phyloP scores from a whole-genome alignment of 306 rosid genomes.

The Dalbergia cochinchinensis region DNA sequence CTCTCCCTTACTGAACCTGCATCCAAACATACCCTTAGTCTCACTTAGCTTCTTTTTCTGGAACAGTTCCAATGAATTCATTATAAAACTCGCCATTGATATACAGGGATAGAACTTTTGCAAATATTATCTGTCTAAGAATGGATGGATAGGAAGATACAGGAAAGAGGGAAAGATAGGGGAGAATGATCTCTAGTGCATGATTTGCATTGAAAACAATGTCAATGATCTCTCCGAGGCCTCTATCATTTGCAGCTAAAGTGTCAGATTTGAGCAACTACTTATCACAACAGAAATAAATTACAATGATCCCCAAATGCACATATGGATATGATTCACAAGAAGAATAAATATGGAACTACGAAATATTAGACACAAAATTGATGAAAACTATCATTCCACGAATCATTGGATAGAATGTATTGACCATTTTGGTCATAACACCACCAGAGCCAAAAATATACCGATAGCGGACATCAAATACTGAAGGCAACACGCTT shows the following conservation, averaged over 20 bases:
- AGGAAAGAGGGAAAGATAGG: background rate
- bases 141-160: background rate
- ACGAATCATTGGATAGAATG: conserved; percentile 42
- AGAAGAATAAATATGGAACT: conserved; percentile 31
- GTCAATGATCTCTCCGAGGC: conserved; percentile 15
- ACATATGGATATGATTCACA: conserved; percentile 15
- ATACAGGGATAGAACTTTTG: background rate
- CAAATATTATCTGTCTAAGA: background rate
- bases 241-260: conserved; percentile 18
- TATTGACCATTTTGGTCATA: conserved; percentile 52
- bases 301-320: conserved; percentile 44
- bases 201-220: conserved; percentile 7
- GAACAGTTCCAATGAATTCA: background rate
- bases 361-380: conserved; percentile 38
- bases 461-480: conserved; percentile 56
- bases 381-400: conserved; percentile 49
- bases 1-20: too few relatives aligned
- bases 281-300: conserved; percentile 37
- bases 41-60: background rate
- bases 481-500: conserved; percentile 55
- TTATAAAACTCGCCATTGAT: background rate
- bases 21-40: too few relatives aligned
- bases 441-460: conserved; percentile 51
- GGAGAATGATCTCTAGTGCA: conserved; percentile 6
- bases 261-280: conserved; percentile 31